Evolutionary conservation across 163 green algal genomes (phyloP).

Genomic region (Smithsoniella earleae): DNA sequence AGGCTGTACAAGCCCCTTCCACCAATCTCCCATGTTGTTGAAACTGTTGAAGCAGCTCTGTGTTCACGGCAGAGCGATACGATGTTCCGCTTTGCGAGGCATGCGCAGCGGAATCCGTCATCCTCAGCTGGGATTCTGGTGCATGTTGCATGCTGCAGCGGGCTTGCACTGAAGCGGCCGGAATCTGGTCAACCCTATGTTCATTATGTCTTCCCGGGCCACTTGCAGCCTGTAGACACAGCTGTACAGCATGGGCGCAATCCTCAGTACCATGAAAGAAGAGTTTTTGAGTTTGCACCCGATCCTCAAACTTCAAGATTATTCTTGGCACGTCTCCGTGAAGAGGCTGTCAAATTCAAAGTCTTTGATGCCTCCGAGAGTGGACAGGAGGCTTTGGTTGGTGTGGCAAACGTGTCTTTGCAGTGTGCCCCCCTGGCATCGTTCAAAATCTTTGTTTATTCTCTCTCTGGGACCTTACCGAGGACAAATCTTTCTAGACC

Average conservation of each 20-base stretch:
- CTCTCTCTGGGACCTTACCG: not conserved
- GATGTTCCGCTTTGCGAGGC: constrained; percentile 25
- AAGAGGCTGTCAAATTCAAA: not conserved
- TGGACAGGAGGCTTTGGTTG: not conserved
- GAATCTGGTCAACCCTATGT: constrained; percentile 6
- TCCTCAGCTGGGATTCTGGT: constrained; percentile 8
- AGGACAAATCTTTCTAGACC: not conserved
- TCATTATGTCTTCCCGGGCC: not conserved
- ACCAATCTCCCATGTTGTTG: not conserved
- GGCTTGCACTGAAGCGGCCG: not conserved
- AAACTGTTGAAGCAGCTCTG: not conserved
- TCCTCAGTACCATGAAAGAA: not conserved
- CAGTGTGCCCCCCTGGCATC: not conserved
- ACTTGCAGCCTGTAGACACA: constrained; percentile 25
- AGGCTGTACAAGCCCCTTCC: not conserved
- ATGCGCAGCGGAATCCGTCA: not conserved
- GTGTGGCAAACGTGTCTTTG: not conserved
- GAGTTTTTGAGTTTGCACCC: constrained; percentile 16
- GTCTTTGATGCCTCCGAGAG: constrained; percentile 17
- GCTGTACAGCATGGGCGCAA: not conserved
- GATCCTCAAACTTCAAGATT: not conserved
- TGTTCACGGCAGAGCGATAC: not conserved
- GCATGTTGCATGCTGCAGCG: constrained; percentile 3
- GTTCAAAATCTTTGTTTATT: not conserved
- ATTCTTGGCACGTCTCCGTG: not conserved